phyloP scores from a whole-genome alignment of 805 yeast species.

The Metschnikowia colocasiae region DNA sequence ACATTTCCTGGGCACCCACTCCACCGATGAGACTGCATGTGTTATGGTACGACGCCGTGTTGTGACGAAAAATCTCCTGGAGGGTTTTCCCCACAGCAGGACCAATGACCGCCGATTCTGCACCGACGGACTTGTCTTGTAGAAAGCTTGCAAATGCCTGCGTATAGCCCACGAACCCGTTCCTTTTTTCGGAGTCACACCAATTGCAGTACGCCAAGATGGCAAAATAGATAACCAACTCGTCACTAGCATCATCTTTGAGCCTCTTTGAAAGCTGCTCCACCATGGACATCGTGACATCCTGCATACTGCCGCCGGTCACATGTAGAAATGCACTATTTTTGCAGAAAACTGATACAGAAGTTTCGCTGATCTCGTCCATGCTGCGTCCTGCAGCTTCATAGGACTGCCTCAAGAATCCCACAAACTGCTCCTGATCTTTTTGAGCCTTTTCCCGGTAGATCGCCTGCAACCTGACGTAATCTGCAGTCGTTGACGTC shows the following conservation, averaged over 20 bases:
- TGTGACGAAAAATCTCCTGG: constrained; percentile 35
- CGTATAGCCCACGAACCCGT: constrained; percentile 21
- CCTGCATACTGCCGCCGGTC: constrained; percentile 40
- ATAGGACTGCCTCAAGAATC: constrained; percentile 28
- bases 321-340: constrained; percentile 54
- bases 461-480: constrained; percentile 52
- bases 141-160: constrained; percentile 21
- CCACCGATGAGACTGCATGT: constrained; percentile 77
- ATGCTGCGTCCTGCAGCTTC: constrained; percentile 24
- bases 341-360: constrained; percentile 53
- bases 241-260: background rate
- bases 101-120: background rate
- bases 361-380: constrained; percentile 30
- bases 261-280: constrained; percentile 3
- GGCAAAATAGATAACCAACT: constrained; percentile 40
- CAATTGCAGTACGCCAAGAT: constrained; percentile 34
- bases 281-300: constrained; percentile 2
- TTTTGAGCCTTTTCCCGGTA: constrained; percentile 52
- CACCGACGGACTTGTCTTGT: background rate
- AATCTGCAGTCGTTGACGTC: constrained; percentile 70
- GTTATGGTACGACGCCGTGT: constrained; percentile 50
- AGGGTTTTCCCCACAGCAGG: constrained; percentile 17
- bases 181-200: constrained; percentile 19
- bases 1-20: constrained; percentile 76
- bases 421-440: constrained; percentile 46